A percentile compares a stretch with the other conserved stretches of the same genome.
These are phyloP conservation scores for Botrytis cinerea DNA, from an alignment of 2,329 filamentous ascomycete species.

Conservation along the genomic window DNA sequence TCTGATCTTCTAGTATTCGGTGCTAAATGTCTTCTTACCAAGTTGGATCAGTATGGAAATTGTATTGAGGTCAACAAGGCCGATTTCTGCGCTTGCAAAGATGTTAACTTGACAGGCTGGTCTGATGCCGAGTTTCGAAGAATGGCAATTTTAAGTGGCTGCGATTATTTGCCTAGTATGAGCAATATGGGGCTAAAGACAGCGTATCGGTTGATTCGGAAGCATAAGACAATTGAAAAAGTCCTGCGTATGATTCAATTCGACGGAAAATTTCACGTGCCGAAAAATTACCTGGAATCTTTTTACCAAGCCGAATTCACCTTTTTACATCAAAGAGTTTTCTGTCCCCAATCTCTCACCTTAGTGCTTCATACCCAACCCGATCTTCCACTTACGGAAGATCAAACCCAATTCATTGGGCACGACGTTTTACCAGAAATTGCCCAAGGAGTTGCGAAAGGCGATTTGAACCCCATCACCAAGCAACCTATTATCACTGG, in stretches of 20 bases:
- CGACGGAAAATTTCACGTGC: constrained; percentile 81
- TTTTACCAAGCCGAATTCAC: constrained; percentile 90
- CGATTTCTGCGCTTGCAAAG: constrained; percentile 85
- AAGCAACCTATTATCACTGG: constrained; percentile 57
- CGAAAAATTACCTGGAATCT: constrained; percentile 74
- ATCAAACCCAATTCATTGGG: constrained; percentile 81
- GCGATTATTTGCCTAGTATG: constrained; percentile 89
- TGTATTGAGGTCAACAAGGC: constrained; percentile 88
- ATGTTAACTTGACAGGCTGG: constrained; percentile 89
- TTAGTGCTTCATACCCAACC: constrained; percentile 76
- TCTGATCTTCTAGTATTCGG: constrained; percentile 96
- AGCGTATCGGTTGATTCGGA: constrained; percentile 85
- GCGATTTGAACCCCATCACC: constrained; percentile 87
- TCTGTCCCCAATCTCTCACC: constrained; percentile 70
- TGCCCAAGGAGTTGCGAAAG: constrained; percentile 73
- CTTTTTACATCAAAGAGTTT: constrained; percentile 93
- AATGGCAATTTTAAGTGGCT: constrained; percentile 96
- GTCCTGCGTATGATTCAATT: constrained; percentile 83
- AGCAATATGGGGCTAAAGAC: constrained; percentile 89
- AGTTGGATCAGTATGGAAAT: constrained; percentile 90
- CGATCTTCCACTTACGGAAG: constrained; percentile 61
- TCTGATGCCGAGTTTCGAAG: constrained; percentile 85
- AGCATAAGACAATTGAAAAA: constrained; percentile 83
- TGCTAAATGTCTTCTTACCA: constrained; percentile 85
- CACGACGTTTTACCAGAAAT: constrained; percentile 66